Evolutionary conservation across 352 stramenopile genomes (phyloP).

Genomic region (Phytophthora ohioensis): DNA sequence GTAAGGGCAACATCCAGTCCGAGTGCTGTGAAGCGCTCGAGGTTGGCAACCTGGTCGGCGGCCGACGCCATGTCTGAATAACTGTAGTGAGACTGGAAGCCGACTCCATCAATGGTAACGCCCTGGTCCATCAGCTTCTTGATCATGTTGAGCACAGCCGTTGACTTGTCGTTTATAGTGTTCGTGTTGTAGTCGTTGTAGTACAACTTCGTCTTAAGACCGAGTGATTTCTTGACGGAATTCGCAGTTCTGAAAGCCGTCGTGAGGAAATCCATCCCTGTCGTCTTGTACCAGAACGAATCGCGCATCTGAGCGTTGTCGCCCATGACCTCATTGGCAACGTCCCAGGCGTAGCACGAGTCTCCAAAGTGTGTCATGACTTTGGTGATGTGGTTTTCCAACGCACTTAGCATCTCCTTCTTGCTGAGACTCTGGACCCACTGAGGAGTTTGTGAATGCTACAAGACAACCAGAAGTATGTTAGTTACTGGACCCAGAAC

Average conservation of each 20-base stretch:
- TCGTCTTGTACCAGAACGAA: conserved; percentile 47
- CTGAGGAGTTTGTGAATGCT: conserved; percentile 39
- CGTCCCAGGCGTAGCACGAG: conserved; percentile 43
- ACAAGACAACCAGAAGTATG: background rate
- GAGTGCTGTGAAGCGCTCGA: conserved; percentile 38
- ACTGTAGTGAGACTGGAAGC: conserved; percentile 35
- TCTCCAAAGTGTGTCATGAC: conserved; percentile 45
- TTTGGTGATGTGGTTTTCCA: conserved; percentile 47
- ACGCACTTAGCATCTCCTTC: conserved; percentile 29
- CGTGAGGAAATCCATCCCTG: conserved; percentile 40
- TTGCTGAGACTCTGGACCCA: conserved; percentile 42
- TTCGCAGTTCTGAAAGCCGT: conserved; percentile 44
- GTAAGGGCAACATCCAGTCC: conserved; percentile 41
- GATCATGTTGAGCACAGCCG: conserved; percentile 30
- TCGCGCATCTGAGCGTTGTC: conserved; percentile 36
- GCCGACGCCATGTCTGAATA: conserved; percentile 13
- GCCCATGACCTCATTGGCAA: conserved; percentile 47
- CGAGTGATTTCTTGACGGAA: conserved; percentile 36
- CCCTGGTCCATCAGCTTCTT: conserved; percentile 27
- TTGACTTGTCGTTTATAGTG: conserved; percentile 43
- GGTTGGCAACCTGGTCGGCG: conserved; percentile 27
- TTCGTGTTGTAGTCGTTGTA: conserved; percentile 48
- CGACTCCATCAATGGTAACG: conserved; percentile 33
- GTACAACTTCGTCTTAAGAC: conserved; percentile 38
- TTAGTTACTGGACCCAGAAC: background rate